These are phyloP conservation scores for Sisymbrium altissimum DNA, from an alignment of 345 rosid genomes.

Conservation along the genomic window DNA sequence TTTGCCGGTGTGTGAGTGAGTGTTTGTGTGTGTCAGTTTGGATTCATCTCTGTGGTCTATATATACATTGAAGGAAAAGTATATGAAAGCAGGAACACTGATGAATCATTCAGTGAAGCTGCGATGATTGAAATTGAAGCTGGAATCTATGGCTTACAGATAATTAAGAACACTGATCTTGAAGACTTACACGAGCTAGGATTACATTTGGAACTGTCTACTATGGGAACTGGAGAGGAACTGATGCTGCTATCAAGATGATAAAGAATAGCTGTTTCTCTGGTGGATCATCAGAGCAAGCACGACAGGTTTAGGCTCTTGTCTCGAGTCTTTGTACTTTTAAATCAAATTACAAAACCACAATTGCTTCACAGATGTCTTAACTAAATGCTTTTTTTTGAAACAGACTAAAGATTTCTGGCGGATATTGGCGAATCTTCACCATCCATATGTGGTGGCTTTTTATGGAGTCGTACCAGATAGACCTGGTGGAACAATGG, in stretches of 20 bases:
- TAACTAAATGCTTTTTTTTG: not conserved
- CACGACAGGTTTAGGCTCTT: slow-evolving; percentile 52
- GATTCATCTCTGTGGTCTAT: slow-evolving; percentile 5
- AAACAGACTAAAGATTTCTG: slow-evolving; percentile 47
- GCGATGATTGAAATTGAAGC: slow-evolving; percentile 73
- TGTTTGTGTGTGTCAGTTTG: slow-evolving; percentile 4
- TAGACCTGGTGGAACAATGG: slow-evolving; percentile 87
- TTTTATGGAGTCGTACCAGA: slow-evolving; percentile 89
- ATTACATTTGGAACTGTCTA: slow-evolving; percentile 86
- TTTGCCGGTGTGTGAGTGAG: not conserved
- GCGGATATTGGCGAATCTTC: slow-evolving; percentile 80
- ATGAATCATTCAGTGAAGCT: slow-evolving; percentile 55
- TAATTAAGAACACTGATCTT: slow-evolving; percentile 69
- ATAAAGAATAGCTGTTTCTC: slow-evolving; percentile 82
- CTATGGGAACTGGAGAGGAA: slow-evolving; percentile 94
- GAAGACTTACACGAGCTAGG: slow-evolving; percentile 88
- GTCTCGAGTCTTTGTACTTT: not conserved
- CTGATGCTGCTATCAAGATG: slow-evolving; percentile 91
- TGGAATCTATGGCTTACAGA: slow-evolving; percentile 78
- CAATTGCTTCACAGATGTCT: not conserved
- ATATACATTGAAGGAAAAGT: slow-evolving; percentile 38
- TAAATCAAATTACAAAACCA: not conserved
- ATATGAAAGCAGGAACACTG: slow-evolving; percentile 33
- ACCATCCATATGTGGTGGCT: slow-evolving; percentile 94
- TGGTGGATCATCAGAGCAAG: slow-evolving; percentile 79